Conservation (phyloP, 2,329 filamentous ascomycete species). For the Colletotrichum sp. region DNA sequence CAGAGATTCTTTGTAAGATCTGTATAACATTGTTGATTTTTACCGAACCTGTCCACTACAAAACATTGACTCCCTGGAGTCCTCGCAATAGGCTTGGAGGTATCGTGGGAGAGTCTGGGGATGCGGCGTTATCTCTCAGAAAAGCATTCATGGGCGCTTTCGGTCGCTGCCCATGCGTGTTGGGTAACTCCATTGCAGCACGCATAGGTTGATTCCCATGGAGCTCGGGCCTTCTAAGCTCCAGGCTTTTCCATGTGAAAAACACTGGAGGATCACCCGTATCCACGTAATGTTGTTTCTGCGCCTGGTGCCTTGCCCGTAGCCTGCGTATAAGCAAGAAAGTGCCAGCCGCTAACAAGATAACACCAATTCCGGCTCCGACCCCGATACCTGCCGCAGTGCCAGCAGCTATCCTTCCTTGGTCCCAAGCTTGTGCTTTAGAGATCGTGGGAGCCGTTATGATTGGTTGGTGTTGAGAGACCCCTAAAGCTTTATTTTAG, state of each 20-base stretch:
- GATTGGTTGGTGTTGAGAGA: not conserved
- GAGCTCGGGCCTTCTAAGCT: not conserved
- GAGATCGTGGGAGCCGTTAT: not conserved
- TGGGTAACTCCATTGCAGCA: not conserved
- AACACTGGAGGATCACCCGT: not conserved
- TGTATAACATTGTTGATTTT: not conserved
- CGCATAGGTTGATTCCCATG: not conserved
- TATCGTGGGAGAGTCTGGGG: not conserved
- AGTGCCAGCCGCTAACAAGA: not conserved
- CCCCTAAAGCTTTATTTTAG: not conserved
- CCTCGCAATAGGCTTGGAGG: not conserved
- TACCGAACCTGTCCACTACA: not conserved
- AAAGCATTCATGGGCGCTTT: not conserved
- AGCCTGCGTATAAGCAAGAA: not conserved
- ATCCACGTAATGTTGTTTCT: not conserved
- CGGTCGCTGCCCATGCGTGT: not conserved
- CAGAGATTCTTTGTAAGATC: not conserved
- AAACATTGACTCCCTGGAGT: not conserved
- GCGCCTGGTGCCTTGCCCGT: not conserved
- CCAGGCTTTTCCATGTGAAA: not conserved
- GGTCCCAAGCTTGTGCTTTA: not conserved
- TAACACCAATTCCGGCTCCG: not conserved
- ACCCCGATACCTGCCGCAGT: not conserved
- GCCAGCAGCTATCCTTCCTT: not conserved
- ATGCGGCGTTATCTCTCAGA: not conserved